Conservation (phyloP, 169 alveolate genomes). For the Babesia bigemina region DNA sequence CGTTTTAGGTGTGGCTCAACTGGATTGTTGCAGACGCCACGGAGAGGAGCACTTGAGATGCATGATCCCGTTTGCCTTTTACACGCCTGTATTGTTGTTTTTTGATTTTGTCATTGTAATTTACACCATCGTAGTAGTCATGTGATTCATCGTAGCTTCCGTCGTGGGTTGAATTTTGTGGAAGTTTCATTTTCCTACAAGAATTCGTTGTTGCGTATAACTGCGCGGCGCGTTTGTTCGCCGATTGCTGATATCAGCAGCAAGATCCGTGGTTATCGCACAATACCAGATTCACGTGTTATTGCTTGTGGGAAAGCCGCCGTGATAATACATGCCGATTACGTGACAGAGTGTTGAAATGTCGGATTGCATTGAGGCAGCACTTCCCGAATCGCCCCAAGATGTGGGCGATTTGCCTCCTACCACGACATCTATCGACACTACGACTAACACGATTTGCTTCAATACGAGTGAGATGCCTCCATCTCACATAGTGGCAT, state of each 20-base stretch:
- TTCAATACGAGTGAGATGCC: slow-evolving; percentile 17
- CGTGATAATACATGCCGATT: too few species aligned
- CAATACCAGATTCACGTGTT: not conserved
- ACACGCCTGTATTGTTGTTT: not conserved
- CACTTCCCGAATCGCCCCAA: not conserved
- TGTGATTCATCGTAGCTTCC: not conserved
- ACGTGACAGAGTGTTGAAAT: too few species aligned
- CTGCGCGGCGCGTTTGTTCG: too few species aligned
- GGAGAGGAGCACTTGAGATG: slow-evolving; percentile 19
- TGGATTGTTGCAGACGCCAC: slow-evolving; percentile 25
- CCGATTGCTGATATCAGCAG: too few species aligned
- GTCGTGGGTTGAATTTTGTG: not conserved
- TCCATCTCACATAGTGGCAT: slow-evolving; percentile 55
- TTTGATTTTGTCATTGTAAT: not conserved
- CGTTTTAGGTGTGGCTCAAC: not conserved
- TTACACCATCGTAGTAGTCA: not conserved
- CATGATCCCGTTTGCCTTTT: not conserved
- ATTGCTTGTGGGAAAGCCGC: not conserved
- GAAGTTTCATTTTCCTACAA: not conserved
- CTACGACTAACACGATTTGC: not conserved
- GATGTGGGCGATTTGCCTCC: not conserved
- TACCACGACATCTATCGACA: not conserved
- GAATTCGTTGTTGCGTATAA: not conserved
- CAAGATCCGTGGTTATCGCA: too few species aligned
- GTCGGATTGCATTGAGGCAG: not conserved